Evolutionary conservation across 192 early-diverging fungal genomes (phyloP), one percentile per base, ranked within the genome.

Genomic region (Podila verticillata): DNA sequence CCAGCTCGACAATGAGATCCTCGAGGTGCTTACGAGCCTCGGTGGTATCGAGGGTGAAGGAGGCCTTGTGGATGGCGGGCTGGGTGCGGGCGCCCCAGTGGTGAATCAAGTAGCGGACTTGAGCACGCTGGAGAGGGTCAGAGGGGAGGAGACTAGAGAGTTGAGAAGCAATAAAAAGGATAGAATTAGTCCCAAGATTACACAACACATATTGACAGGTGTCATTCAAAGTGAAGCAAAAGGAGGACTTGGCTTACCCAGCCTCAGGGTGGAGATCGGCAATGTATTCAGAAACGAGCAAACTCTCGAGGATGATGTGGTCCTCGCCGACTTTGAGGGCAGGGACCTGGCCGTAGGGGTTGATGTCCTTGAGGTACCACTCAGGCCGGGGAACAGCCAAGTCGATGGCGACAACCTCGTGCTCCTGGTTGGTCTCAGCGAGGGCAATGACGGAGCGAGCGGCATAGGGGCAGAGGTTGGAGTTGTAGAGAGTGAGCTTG

Each of bases 341-440:
- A 24, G 93, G 93, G 4, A 94, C 91, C 64, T 92, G 90, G 60
- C 85, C 81, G 35, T 90, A 89, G 6, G 91, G 90, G 82, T 94
- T 93, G 60, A 91, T 75, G 44, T 90, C 88, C 56, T 85, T 84
- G 63, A 82, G 72, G 56, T 87, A 65, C 81, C 83, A 92, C 83
- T 91, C 90, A 8, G 83, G 73, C 22, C 91, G 92, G 48, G 92
- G 91, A 70, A 89, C 90, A 13, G 58, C 26, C 26, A 94, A 81
- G 63, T 94, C 92, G 63, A 94, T 94, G 28, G 86, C 65, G 29
- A 92, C 83, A 8, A 86, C 63, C 48, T 87, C 83, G 65, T 87
- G 85, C 9, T 84, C 81, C 17, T 83, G 79, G 10, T 85, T 82
- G 66, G 85, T 81, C 57, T 90, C 89, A 30, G 84, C 83, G 22